phyloP scores from a whole-genome alignment of 192 early-diverging fungal species.

The Backusella macrospora region DNA sequence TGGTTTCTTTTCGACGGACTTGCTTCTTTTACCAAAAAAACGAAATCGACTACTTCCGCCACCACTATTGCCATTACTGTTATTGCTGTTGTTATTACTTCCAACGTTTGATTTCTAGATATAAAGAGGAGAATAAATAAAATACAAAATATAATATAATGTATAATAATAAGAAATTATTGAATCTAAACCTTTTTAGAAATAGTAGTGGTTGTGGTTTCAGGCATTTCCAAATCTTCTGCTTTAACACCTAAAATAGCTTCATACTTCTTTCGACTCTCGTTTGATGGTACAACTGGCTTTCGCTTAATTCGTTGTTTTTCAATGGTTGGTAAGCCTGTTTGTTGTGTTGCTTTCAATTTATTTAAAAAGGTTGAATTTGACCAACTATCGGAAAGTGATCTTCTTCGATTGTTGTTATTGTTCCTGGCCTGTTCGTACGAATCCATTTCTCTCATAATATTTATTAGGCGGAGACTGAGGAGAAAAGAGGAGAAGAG shows the following conservation, averaged over 20 bases:
- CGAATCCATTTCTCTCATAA: slow-evolving; percentile 5
- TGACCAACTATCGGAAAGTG: slow-evolving; percentile 1
- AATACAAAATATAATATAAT: neutral
- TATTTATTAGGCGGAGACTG: neutral
- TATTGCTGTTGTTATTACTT: neutral
- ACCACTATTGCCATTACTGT: neutral
- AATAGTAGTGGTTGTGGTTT: neutral
- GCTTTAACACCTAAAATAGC: slow-evolving; percentile 15
- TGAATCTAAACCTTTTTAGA: slow-evolving; percentile 10
- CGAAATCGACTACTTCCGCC: neutral
- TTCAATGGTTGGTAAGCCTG: neutral
- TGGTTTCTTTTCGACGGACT: slow-evolving; percentile 5
- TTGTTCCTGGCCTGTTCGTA: neutral
- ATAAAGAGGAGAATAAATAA: slow-evolving; percentile 8
- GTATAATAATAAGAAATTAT: neutral
- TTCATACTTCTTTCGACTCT: slow-evolving; percentile 17
- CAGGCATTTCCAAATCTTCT: slow-evolving; percentile 17
- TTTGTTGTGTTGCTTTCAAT: neutral
- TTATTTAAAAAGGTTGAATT: slow-evolving; percentile 15
- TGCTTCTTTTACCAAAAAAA: slow-evolving; percentile 12
- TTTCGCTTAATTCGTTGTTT: slow-evolving; percentile 2
- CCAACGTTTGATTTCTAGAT: neutral
- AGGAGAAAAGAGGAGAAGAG: neutral
- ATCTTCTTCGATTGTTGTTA: slow-evolving; percentile 1
- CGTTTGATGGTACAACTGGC: neutral